Conservation (phyloP, 495 filamentous ascomycete species). For the Aspergillus wentii region DNA sequence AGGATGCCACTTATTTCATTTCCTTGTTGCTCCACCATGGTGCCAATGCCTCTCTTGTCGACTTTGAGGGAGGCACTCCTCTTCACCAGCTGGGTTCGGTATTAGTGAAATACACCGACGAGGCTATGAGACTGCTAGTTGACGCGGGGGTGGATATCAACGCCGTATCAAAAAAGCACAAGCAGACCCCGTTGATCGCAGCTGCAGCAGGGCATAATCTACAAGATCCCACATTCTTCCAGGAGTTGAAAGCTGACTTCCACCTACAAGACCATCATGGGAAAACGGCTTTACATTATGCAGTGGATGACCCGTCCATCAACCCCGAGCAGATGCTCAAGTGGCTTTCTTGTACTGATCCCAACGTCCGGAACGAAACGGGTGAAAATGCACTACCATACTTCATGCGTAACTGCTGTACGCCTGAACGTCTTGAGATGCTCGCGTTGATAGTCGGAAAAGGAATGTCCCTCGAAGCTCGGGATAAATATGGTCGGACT, state of each 20-base stretch:
- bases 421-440: not conserved
- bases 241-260: not conserved
- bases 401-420: not conserved
- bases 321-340: too few relatives aligned
- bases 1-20: not conserved
- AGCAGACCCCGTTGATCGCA: not conserved
- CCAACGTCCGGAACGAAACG: not conserved
- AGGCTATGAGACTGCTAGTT: not conserved
- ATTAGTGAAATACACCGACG: too few relatives aligned
- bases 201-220: not conserved
- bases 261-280: not conserved
- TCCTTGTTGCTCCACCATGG: constrained; percentile 1
- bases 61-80: not conserved
- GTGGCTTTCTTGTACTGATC: too few relatives aligned
- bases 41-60: not conserved
- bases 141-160: constrained; percentile 5
- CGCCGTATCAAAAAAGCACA: not conserved
- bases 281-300: not conserved
- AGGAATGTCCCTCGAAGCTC: not conserved
- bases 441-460: not conserved
- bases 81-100: too few relatives aligned
- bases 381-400: not conserved
- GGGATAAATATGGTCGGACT: not conserved
- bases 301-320: too few relatives aligned
- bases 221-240: not conserved